These are phyloP conservation scores for Pichia exigua DNA, from an alignment of 805 yeast genomes.

Conservation along the genomic window DNA sequence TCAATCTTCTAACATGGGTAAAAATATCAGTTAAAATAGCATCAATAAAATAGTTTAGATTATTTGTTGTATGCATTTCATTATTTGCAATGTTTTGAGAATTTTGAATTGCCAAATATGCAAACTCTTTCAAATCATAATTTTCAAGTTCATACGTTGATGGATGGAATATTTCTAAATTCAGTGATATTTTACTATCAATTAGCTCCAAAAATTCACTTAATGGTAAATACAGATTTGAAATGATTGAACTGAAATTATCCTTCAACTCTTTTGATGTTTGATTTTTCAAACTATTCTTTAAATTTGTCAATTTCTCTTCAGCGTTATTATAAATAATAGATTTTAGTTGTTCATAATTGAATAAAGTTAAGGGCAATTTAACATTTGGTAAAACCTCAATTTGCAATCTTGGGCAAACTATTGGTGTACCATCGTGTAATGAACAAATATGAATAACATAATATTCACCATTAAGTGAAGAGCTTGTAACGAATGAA, in stretches of 20 bases:
- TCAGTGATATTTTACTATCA: slow-evolving; percentile 56
- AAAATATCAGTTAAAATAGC: slow-evolving; percentile 62
- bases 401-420: slow-evolving; percentile 61
- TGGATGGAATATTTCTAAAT: slow-evolving; percentile 72
- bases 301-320: slow-evolving; percentile 12
- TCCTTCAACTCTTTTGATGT: slow-evolving; percentile 17
- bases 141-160: slow-evolving; percentile 35
- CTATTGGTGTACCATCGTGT: slow-evolving; percentile 79
- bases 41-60: slow-evolving; percentile 72
- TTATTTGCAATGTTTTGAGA: background rate
- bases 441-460: slow-evolving; percentile 63
- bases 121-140: slow-evolving; percentile 21
- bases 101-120: slow-evolving; percentile 14
- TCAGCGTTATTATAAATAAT: slow-evolving; percentile 18
- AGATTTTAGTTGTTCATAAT: slow-evolving; percentile 33
- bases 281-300: slow-evolving; percentile 13
- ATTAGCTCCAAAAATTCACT: slow-evolving; percentile 47
- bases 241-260: slow-evolving; percentile 36
- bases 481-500: slow-evolving; percentile 85
- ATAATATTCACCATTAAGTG: slow-evolving; percentile 74
- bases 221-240: slow-evolving; percentile 49
- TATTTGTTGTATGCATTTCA: slow-evolving; percentile 17
- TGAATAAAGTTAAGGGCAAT: slow-evolving; percentile 54
- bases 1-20: slow-evolving; percentile 58
- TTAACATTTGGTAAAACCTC: slow-evolving; percentile 38